A percentile compares a stretch with the other conserved stretches of the same genome.
phyloP scores from a whole-genome alignment of 2,329 filamentous ascomycete genomes.

The Xylaria sp. region DNA sequence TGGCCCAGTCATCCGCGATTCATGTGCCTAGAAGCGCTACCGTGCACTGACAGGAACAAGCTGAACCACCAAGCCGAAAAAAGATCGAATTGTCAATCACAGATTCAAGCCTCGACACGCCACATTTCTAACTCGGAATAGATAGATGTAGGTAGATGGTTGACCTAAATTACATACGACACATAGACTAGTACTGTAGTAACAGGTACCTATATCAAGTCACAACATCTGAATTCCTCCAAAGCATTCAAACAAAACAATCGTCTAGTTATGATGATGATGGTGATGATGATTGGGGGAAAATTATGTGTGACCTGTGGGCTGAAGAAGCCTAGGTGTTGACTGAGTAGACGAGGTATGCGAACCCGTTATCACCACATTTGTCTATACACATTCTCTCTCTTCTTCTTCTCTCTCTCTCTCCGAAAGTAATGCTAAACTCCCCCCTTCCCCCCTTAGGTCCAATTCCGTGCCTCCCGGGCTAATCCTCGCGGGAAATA shows the following conservation, averaged over 20 bases:
- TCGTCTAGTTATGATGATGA: slow-evolving; percentile 8
- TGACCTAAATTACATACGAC: background rate
- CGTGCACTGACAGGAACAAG: background rate
- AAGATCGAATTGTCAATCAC: background rate
- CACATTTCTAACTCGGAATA: background rate
- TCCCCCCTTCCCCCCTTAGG: background rate
- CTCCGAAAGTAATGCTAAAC: slow-evolving; percentile 6
- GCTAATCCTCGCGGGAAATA: background rate
- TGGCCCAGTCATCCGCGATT: background rate
- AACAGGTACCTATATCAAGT: background rate
- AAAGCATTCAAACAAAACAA: slow-evolving; percentile 5
- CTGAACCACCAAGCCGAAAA: background rate
- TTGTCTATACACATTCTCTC: slow-evolving; percentile 15
- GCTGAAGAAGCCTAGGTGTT: background rate
- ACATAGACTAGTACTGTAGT: background rate
- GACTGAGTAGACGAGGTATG: background rate
- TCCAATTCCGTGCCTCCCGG: slow-evolving; percentile 7
- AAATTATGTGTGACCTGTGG: background rate
- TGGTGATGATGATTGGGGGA: too few species aligned
- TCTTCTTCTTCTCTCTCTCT: background rate
- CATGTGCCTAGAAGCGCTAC: background rate
- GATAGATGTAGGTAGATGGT: background rate
- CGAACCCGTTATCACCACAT: slow-evolving; percentile 3
- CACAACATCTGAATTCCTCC: background rate
- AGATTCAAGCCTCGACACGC: background rate